Base-by-base conservation (phyloP, 2,329 filamentous ascomycete genomes). In the Penicillium sp. region DNA sequence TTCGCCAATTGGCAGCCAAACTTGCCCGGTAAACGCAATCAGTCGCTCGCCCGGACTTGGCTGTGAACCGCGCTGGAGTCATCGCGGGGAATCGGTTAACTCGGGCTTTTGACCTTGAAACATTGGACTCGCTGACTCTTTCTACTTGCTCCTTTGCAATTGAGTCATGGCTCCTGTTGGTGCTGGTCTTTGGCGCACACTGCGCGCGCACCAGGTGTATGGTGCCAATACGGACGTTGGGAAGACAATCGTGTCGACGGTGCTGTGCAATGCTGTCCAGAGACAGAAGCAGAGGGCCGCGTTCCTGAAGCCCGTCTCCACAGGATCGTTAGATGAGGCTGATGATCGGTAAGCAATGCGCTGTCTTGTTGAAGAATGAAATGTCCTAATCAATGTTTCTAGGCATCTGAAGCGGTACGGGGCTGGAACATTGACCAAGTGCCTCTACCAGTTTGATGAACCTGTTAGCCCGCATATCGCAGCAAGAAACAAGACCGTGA, bases 191-290 rank as follows among this genome's bases (percentile, higher is more conserved):
- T 91, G 88, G 86, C 87, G 88, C 63, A 86, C 85, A 9, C 81
- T 93, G 58, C 86, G 87, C 63, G 83, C 87, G 13, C 86, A 91
- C 68, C 91, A 95, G 76, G 81, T 96, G 40, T 96, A 91, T 71
- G 92, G 92, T 30, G 90, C 92, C 51, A 95, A 94, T 70, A 95
- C 92, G 0, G 87, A 91, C 67, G 91, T 95, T 28, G 92, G 92
- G 66, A 96, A 96, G 81, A 96, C 92, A 0, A 86, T 96, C 35
- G 85, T 93, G 61, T 89, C 90, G 1, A 92, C 91, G 0, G 77
- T 92, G 13, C 81, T 96, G 3, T 90, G 87, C 74, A 88, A 86
- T 64, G 85, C 89, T 9, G 83, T 88, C 4, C 79, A 78, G 40
- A 80, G 78, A 28, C 77, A 78, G 30, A 72, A 71, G 7, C 61